Evolutionary conservation across 257 asterid species (phyloP), one percentile per base, ranked within the genome.

Genomic region (Ilex asprella): DNA sequence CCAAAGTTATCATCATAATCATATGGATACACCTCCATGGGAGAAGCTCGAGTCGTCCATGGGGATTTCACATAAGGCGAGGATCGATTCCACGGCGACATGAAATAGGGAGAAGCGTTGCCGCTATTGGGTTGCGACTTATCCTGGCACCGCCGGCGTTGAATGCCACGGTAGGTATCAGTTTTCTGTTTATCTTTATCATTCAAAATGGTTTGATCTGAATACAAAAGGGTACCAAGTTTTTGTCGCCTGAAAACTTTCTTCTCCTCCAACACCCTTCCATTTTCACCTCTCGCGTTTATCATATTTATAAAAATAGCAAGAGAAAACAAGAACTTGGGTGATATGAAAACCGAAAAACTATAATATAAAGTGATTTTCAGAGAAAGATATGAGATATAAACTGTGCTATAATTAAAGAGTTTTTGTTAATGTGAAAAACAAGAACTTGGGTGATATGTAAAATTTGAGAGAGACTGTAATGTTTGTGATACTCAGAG

Each of bases 1-100:
- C n/a, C 52, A n/a, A 6, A 27, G 3, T 62, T 56, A 5, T 59
- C 27, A 56, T 44, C 65, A 1, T 64, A 50, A 5, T 31, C 64
- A 1, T 64, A 14, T 3, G 11, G 5, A 29, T 53, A 15, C 29
- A 15, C 5, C 5, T 10, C 5, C 30, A 14, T 59, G 0, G 73
- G 66, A 7, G 79, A 81, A 7, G 59, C 76, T 2, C 77, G 84
- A 14, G 67, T 21, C 1, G 27, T 76, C 97, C 97, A 91, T 0
- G 97, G 97, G 0, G 97, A 89, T 63, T 89, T 89, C 0, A 74
- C 12, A 12, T 71, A 87, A 5, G 98, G 95, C 0, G 96, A 85
- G 6, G 87, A 78, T 0, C 87, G 86, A 70, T 75, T 88, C 91
- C 88, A 91, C 2, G 97, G 97, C 2, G 97, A 91, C 76, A 78